Evolutionary conservation across 2,329 filamentous ascomycete genomes (phyloP), one percentile per base, ranked within the genome.

Genomic region (Fonsecaea pugnacius): DNA sequence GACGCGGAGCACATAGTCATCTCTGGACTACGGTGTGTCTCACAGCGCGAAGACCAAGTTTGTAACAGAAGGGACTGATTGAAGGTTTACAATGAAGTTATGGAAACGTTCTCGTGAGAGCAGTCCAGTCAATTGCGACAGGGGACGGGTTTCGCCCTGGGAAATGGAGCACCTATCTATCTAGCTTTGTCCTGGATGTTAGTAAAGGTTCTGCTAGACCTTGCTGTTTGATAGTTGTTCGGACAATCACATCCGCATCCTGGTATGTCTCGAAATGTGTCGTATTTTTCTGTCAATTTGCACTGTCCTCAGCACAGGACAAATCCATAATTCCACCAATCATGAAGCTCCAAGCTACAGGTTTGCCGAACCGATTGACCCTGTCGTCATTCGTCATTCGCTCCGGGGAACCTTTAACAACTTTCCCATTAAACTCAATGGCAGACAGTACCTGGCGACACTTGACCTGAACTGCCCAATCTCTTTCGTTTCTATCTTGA

Each of bases 311-410:
- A 14, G 3, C 3, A 2, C 33, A 36, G 9, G 9, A 8, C 16
- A 43, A 7, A 2, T n/a, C 7, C 6, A 14, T 18, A 16, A 14
- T 52, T 59, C 57, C 57, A 43, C 57, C 62, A 59, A 60, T 64
- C 55, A 60, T 53, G 24, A 24, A 62, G 60, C 60, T 62, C 38
- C 40, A 27, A n/a, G 16, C 16, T 16, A 18, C n/a, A n/a, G 3
- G n/a, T 51, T 30, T 62, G 48, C 58, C 48, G 51, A 54, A 60
- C 48, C 16, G 33, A 40, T 46, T 46, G 48, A 33, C 24, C 24
- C 14, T 52, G 51, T 53, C 51, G 51, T 53, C 51, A 53, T 60
- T 36, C 59, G 59, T 61, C 59, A 56, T 61, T 61, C 35, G 59
- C 51, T 55, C 27, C 36, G 35, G 36, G 16, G 5, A 10, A 55